Evolutionary conservation across 2,329 filamentous ascomycete genomes (phyloP).

Genomic region (Aspergillus candidus): DNA sequence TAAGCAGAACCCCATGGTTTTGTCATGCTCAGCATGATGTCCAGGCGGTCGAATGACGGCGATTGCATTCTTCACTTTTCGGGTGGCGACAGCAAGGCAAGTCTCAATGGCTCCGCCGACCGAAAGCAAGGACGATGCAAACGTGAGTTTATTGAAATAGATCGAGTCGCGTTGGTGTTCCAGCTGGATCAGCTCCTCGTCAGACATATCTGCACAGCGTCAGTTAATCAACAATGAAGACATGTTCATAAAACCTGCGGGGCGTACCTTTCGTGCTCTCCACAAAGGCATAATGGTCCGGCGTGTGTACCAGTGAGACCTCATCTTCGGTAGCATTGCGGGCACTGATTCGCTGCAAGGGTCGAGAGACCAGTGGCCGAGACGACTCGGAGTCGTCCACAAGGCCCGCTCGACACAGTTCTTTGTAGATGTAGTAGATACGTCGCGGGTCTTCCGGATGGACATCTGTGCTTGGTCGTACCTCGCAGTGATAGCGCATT

Average conservation of each 20-base stretch:
- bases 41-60: constrained; percentile 92
- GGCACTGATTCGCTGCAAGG: constrained; percentile 65
- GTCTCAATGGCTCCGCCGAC: constrained; percentile 94
- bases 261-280: constrained; percentile 46
- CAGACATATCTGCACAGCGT: constrained; percentile 37
- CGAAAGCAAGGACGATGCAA: constrained; percentile 72
- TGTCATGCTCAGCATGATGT: constrained; percentile 83
- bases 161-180: constrained; percentile 68
- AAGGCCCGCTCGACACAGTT: constrained; percentile 74
- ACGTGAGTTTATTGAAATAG: constrained; percentile 78
- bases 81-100: constrained; percentile 79
- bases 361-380: constrained; percentile 46
- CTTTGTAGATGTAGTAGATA: constrained; percentile 88
- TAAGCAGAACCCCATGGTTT: constrained; percentile 89
- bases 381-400: constrained; percentile 56
- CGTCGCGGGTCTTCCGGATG: constrained; percentile 92
- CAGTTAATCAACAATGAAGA: constrained; percentile 2
- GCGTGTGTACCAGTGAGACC: constrained; percentile 70
- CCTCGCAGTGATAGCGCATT: constrained; percentile 93
- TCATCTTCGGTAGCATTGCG: constrained; percentile 73
- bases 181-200: constrained; percentile 61
- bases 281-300: constrained; percentile 75
- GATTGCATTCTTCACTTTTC: constrained; percentile 86
- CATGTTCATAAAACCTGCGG: background rate
- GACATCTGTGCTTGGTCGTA: constrained; percentile 61